These are phyloP conservation scores for Ogataea dorogensis DNA, from an alignment of 805 yeast species.

Conservation along the genomic window DNA sequence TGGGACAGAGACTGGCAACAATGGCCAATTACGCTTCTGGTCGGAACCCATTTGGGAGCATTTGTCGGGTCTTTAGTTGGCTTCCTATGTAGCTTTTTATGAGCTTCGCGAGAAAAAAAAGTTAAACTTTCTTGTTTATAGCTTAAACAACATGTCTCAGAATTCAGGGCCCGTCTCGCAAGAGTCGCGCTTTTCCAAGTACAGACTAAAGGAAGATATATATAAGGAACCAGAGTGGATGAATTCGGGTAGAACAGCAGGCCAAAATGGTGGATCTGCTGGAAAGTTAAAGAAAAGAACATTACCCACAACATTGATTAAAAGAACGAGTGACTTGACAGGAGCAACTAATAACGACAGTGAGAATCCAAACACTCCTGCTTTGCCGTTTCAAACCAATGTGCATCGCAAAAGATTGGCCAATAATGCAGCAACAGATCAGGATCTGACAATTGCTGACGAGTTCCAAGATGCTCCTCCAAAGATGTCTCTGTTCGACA, in stretches of 20 bases:
- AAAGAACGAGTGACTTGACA: conserved; percentile 36
- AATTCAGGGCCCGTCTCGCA: conserved; percentile 1
- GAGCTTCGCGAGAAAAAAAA: conserved; percentile 1
- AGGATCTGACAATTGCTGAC: conserved; percentile 25
- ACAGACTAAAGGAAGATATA: conserved; percentile 15
- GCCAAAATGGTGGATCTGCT: conserved; percentile 30
- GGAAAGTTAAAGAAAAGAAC: conserved; percentile 44
- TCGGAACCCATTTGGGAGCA: conserved; percentile 77
- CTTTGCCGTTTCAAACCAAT: conserved; percentile 25
- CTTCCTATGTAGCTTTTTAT: conserved; percentile 12
- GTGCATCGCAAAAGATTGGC: conserved; percentile 22
- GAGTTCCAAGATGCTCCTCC: conserved; percentile 48
- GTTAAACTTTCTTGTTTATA: conserved; percentile 2
- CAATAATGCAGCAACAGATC: conserved; percentile 7
- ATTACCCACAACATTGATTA: conserved; percentile 47
- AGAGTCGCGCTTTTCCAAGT: conserved; percentile 23
- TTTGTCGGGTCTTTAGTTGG: conserved; percentile 46
- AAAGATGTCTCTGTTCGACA: conserved; percentile 46
- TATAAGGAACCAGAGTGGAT: conserved; percentile 22
- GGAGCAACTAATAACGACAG: conserved; percentile 52
- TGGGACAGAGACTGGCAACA: conserved; percentile 98
- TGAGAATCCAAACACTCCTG: conserved; percentile 23
- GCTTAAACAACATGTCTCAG: conserved; percentile 4
- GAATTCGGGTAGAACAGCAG: conserved; percentile 4
- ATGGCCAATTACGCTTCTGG: conserved; percentile 88